Conservation (phyloP, 257 asterid genomes). For the Forsythia viridissima region DNA sequence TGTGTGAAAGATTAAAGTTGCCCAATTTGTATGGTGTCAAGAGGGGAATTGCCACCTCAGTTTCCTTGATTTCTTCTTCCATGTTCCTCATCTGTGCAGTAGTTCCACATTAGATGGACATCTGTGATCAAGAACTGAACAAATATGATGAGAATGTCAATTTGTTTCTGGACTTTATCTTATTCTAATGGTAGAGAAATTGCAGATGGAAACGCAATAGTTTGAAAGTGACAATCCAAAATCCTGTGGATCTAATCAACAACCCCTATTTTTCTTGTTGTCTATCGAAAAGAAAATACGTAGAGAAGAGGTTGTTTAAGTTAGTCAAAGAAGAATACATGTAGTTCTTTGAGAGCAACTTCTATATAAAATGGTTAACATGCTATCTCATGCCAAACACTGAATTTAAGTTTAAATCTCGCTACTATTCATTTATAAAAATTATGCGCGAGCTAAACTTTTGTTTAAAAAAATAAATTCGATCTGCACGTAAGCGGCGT, state of each 20-base stretch:
- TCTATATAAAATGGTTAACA: too few relatives aligned
- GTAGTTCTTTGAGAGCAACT: too few relatives aligned
- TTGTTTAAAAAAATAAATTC: too few relatives aligned
- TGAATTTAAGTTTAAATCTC: neutral
- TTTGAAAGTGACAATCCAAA: neutral
- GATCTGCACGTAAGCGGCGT: too few relatives aligned
- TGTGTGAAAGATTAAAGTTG: conserved; percentile 20
- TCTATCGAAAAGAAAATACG: neutral
- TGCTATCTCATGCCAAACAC: too few relatives aligned
- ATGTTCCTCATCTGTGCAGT: neutral
- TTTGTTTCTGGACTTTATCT: neutral
- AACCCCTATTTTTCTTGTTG: neutral
- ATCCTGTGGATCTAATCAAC: neutral
- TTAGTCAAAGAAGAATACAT: too few relatives aligned
- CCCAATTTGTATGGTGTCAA: conserved; percentile 34
- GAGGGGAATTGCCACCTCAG: conserved; percentile 18
- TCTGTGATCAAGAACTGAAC: neutral
- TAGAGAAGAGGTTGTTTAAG: too few relatives aligned
- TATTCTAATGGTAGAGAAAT: neutral
- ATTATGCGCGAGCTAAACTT: neutral
- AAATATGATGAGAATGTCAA: neutral
- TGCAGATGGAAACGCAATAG: neutral
- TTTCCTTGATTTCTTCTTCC: neutral
- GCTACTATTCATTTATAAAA: too few relatives aligned
- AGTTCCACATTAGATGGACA: neutral